Percentiles rank a stretch among this genome's conserved stretches.
phyloP scores from a whole-genome alignment of 441 rosid species.

The Oxalis stricta region DNA sequence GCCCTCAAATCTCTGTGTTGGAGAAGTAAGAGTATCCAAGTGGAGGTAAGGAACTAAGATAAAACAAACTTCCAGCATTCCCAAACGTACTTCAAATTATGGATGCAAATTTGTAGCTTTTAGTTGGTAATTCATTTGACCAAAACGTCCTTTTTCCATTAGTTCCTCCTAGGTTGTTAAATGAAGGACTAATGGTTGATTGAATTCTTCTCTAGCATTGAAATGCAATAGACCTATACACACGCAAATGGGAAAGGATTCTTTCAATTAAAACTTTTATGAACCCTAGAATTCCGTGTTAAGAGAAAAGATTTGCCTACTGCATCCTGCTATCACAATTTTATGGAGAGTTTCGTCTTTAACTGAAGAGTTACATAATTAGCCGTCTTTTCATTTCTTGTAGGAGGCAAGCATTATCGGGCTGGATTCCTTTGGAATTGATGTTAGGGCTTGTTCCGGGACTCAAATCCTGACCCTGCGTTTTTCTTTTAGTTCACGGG shows the following conservation, averaged over 20 bases:
- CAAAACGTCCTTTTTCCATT: too few relatives aligned
- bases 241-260: too few relatives aligned
- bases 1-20: slow-evolving; percentile 75
- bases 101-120: too few relatives aligned
- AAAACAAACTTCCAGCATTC: too few relatives aligned
- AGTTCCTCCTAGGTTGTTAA: neutral
- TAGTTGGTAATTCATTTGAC: too few relatives aligned
- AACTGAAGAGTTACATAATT: neutral
- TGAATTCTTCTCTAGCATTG: neutral
- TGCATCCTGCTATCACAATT: neutral
- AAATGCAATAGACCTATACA: too few relatives aligned
- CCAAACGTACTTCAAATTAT: too few relatives aligned
- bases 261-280: too few relatives aligned
- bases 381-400: slow-evolving; percentile 2
- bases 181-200: neutral
- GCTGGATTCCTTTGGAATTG: slow-evolving; percentile 79
- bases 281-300: too few relatives aligned
- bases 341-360: neutral
- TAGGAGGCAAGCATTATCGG: slow-evolving; percentile 61
- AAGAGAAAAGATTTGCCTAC: neutral
- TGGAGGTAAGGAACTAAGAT: too few relatives aligned
- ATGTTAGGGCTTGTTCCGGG: slow-evolving; percentile 72
- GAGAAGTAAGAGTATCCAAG: slow-evolving; percentile 72
- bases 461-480: slow-evolving; percentile 73
- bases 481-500: slow-evolving; percentile 58